Conservation (phyloP, 2,329 filamentous ascomycete genomes). For the Ophiocordyceps camponoti-saundersi region DNA sequence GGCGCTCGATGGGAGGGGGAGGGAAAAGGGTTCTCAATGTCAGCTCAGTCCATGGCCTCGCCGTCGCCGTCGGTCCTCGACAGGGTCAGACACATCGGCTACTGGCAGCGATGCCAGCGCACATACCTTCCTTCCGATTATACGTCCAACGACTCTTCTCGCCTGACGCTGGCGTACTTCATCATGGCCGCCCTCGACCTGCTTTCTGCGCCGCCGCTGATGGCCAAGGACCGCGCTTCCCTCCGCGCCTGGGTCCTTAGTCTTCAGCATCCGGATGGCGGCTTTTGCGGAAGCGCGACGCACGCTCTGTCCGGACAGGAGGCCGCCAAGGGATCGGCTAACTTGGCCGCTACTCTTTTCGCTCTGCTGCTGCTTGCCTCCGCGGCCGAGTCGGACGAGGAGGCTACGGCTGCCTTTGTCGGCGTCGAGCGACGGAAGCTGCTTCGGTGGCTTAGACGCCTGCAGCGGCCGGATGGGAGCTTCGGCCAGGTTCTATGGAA, state of each 20-base stretch:
- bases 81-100: slow-evolving; percentile 60
- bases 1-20: too few species aligned
- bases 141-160: slow-evolving; percentile 76
- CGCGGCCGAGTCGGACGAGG: slow-evolving; percentile 21
- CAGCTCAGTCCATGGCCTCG: neutral
- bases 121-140: slow-evolving; percentile 68
- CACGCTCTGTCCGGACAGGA: slow-evolving; percentile 25
- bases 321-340: slow-evolving; percentile 37
- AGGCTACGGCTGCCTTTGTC: slow-evolving; percentile 29
- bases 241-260: slow-evolving; percentile 65
- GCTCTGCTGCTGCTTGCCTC: slow-evolving; percentile 57
- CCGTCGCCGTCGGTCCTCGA: slow-evolving; percentile 23
- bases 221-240: slow-evolving; percentile 21
- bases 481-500: slow-evolving; percentile 67
- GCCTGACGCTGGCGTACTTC: slow-evolving; percentile 81
- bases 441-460: slow-evolving; percentile 52
- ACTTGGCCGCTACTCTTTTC: slow-evolving; percentile 79
- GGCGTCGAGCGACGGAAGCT: slow-evolving; percentile 52
- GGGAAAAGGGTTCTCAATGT: neutral
- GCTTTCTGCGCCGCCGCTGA: slow-evolving; percentile 47
- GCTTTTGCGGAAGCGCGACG: slow-evolving; percentile 75
- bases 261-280: slow-evolving; percentile 72
- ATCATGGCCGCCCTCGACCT: slow-evolving; percentile 73
- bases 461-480: slow-evolving; percentile 75
- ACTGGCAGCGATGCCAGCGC: slow-evolving; percentile 81